These are phyloP conservation scores for Plantago ovata DNA, from an alignment of 257 asterid genomes.

Conservation along the genomic window DNA sequence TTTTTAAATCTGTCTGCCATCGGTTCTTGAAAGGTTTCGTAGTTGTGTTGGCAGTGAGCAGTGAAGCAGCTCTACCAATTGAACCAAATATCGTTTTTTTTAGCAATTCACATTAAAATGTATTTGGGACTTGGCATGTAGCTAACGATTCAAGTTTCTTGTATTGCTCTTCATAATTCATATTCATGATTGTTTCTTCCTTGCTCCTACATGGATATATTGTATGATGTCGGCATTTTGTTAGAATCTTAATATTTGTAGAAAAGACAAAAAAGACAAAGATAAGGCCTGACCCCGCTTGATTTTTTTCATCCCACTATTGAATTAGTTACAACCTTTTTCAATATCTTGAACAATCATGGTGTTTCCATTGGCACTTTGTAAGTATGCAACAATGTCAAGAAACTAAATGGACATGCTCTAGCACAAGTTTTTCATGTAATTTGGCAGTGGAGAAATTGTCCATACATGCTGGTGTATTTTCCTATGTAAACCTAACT, in stretches of 20 bases:
- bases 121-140: neutral
- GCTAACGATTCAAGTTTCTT: neutral
- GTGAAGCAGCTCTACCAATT: no score
- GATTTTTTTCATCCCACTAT: neutral
- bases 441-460: no score
- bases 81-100: neutral
- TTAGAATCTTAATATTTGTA: neutral
- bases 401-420: neutral
- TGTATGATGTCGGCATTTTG: neutral
- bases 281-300: neutral
- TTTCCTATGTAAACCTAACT: no score
- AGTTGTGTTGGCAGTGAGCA: no score
- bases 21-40: no score
- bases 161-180: no score
- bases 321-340: neutral
- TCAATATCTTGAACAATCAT: neutral
- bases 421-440: no score
- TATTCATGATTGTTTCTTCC: neutral
- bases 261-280: neutral
- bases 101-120: constrained; percentile 11
- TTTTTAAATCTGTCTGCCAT: neutral
- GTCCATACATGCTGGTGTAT: no score
- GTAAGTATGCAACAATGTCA: neutral
- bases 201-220: constrained; percentile 1
- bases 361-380: neutral